phyloP scores from a whole-genome alignment of 2,329 filamentous ascomycete genomes.

The Dothistroma septosporum region DNA sequence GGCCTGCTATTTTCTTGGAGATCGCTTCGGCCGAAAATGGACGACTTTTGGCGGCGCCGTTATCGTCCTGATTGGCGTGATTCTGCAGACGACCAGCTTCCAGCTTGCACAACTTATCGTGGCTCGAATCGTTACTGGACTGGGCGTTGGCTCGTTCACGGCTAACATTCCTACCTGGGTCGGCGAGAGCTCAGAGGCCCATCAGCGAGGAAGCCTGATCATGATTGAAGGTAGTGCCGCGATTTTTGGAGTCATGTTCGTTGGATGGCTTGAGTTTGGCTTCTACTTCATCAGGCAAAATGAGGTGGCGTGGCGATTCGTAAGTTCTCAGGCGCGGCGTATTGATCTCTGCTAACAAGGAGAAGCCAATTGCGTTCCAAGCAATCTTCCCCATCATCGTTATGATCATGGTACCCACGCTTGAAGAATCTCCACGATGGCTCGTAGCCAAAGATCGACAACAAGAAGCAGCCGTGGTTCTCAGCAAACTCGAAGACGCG shows the following conservation, averaged over 20 bases:
- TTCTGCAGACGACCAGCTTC: conserved; percentile 37
- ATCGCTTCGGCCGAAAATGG: conserved; percentile 40
- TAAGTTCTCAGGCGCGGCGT: background rate
- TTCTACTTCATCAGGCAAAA: conserved; percentile 23
- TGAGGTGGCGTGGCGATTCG: conserved; percentile 16
- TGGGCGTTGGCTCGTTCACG: conserved; percentile 42
- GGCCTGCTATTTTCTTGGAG: conserved; percentile 43
- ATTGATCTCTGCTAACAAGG: background rate
- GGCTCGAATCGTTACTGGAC: conserved; percentile 47
- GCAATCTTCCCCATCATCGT: conserved; percentile 41
- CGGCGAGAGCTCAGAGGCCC: conserved; percentile 20
- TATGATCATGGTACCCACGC: conserved; percentile 30
- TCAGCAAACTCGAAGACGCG: conserved; percentile 27
- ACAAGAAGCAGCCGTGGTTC: conserved; percentile 24
- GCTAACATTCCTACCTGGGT: conserved; percentile 24
- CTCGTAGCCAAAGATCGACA: conserved; percentile 24
- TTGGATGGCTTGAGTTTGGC: conserved; percentile 26
- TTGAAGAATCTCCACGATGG: conserved; percentile 30
- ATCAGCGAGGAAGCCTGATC: conserved; percentile 20
- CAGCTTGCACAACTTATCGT: conserved; percentile 49
- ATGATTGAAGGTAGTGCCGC: conserved; percentile 23
- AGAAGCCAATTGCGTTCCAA: conserved; percentile 40
- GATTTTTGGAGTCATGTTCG: conserved; percentile 26
- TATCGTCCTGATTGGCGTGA: conserved; percentile 40
- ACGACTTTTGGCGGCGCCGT: conserved; percentile 40